These are phyloP conservation scores for Ogataea ganodermae DNA, from an alignment of 805 yeast genomes.

Conservation along the genomic window DNA sequence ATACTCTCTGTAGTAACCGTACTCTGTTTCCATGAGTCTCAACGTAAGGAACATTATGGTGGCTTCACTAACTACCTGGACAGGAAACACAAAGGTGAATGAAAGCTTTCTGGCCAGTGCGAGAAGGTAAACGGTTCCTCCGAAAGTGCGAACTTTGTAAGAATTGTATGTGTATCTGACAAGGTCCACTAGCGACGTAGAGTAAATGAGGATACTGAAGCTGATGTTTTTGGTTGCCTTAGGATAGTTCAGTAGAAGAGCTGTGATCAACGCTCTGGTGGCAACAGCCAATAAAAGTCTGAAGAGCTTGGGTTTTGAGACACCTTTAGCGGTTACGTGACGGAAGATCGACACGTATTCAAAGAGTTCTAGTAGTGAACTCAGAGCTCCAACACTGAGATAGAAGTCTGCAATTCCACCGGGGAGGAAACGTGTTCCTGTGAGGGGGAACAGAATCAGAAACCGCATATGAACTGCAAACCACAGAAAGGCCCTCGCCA, in stretches of 20 bases:
- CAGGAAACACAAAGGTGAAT: slow-evolving; percentile 23
- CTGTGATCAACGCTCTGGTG: slow-evolving; percentile 18
- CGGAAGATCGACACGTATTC: slow-evolving; percentile 24
- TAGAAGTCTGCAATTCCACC: slow-evolving; percentile 74
- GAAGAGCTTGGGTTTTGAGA: slow-evolving; percentile 13
- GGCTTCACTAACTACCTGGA: slow-evolving; percentile 24
- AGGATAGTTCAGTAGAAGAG: slow-evolving; percentile 29
- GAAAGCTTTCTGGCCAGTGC: slow-evolving; percentile 20
- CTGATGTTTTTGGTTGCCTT: slow-evolving; percentile 26
- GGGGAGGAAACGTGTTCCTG: slow-evolving; percentile 64
- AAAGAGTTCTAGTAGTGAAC: slow-evolving; percentile 23
- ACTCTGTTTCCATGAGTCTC: slow-evolving; percentile 21
- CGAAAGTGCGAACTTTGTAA: slow-evolving; percentile 31
- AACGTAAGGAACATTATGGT: slow-evolving; percentile 26
- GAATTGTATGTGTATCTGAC: slow-evolving; percentile 29
- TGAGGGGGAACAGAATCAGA: slow-evolving; percentile 57
- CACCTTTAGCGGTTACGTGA: slow-evolving; percentile 11
- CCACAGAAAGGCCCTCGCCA: slow-evolving; percentile 46
- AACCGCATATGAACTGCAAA: slow-evolving; percentile 50
- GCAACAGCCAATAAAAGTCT: slow-evolving; percentile 15
- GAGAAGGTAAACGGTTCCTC: slow-evolving; percentile 20
- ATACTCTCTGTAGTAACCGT: slow-evolving; percentile 20
- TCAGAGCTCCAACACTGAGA: slow-evolving; percentile 17
- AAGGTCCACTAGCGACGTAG: slow-evolving; percentile 27
- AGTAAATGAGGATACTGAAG: slow-evolving; percentile 26